Percentiles rank a stretch among this genome's conserved stretches.
These are phyloP conservation scores for Apiospora sp. DNA, from an alignment of 2,329 filamentous ascomycete genomes.

Conservation along the genomic window DNA sequence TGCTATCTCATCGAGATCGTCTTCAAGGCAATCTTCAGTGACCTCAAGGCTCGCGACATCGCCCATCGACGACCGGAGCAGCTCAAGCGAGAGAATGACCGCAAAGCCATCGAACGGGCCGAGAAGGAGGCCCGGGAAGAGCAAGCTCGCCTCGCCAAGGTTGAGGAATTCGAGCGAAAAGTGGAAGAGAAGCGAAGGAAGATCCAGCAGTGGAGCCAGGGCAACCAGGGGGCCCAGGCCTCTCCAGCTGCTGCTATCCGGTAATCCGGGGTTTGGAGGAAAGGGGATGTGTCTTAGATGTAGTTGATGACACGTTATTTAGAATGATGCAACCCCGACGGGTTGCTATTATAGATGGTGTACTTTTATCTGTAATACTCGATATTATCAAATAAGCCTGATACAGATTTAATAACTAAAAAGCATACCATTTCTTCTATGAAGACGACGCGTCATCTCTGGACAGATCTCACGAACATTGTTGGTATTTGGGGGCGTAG, in stretches of 20 bases:
- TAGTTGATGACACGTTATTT: conserved; percentile 10
- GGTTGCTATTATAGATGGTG: conserved; percentile 4
- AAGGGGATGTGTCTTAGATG: neutral
- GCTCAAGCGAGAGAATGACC: conserved; percentile 74
- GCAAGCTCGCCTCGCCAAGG: conserved; percentile 60
- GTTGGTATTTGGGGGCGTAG: neutral
- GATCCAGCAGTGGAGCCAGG: conserved; percentile 56
- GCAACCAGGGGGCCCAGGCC: conserved; percentile 8
- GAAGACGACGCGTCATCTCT: neutral
- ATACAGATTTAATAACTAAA: neutral
- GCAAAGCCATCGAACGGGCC: conserved; percentile 67
- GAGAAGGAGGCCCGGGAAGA: conserved; percentile 61
- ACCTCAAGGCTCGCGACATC: conserved; percentile 94
- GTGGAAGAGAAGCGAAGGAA: conserved; percentile 59
- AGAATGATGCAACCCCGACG: neutral
- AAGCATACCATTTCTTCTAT: neutral
- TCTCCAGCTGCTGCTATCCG: conserved; percentile 11
- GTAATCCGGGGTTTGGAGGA: neutral
- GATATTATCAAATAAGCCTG: neutral
- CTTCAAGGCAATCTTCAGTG: conserved; percentile 86
- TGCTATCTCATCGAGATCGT: conserved; percentile 90
- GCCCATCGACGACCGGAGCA: conserved; percentile 87
- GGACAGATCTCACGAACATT: neutral
- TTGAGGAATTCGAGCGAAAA: conserved; percentile 67
- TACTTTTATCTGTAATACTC: neutral